Evolutionary conservation across 352 stramenopile species (phyloP), one percentile per base, ranked within the genome.

Genomic region (Peronosclerospora sorghi): DNA sequence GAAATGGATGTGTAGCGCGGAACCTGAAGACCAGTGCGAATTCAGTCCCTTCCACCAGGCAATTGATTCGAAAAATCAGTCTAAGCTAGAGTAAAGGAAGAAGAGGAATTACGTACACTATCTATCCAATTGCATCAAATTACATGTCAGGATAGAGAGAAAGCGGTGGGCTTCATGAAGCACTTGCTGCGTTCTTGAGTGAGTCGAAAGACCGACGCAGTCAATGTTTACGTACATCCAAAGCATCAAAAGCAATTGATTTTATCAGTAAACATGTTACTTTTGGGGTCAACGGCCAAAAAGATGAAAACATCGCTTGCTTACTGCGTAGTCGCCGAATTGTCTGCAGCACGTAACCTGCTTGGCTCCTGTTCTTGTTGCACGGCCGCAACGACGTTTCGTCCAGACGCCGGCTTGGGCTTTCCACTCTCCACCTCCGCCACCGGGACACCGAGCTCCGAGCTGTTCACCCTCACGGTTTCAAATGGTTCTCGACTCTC

Each of bases 51-150:
- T 67, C 57, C 51, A 8, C 68, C 68, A 17, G 63, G 61, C 27
- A 86, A 85, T 49, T 80, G 72, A 54, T 40, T 76, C 45, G 57
- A 83, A 56, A 54, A 67, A 38, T 40, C 67, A 18, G 40, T 79
- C 3, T 49, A 76, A 40, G 51, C 47, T 30, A 36, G 35, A 5
- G 59, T 82, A 30, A 66, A 64, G 32, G 35, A 52, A 35, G 45
- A 60, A 18, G 69, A 82, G 5, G 59, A 62, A 32, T 34, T 56
- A 5, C 55, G 68, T 34, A 54, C 55, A 44, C 41, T 10, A 48
- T 71, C 4, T 41, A 54, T 9, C 41, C 41, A 19, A 6, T 64
- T 6, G 17, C 32, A 19, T 27, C 15, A 8, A 39, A 20, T 9
- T 23, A 23, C 23, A 20, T 15, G 12, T 12, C 28, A 9, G 24